Evolutionary conservation across 2,329 filamentous ascomycete species (phyloP).

Genomic region (Fusarium tanahbumbuense): DNA sequence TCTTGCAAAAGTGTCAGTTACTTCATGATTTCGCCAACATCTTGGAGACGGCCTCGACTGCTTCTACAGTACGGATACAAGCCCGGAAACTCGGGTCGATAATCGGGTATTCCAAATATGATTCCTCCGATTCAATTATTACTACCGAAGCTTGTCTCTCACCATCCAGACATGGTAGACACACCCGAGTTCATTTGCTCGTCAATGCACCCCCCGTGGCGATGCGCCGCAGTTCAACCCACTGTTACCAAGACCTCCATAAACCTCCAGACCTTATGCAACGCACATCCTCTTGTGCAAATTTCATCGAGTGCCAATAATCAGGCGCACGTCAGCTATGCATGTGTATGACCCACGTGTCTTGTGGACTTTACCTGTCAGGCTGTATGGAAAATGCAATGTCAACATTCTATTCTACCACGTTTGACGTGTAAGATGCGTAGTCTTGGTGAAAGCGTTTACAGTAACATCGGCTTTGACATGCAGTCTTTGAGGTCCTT

Average conservation of each 20-base stretch:
- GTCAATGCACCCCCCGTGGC: conserved; percentile 35
- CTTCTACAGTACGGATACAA: neutral
- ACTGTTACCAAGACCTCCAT: conserved; percentile 10
- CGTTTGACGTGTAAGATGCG: neutral
- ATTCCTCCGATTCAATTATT: neutral
- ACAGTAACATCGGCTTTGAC: neutral
- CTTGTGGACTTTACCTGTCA: conserved; percentile 2
- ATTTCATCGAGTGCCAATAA: neutral
- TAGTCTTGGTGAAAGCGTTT: conserved; percentile 3
- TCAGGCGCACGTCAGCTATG: conserved; percentile 28
- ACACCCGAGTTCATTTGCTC: conserved; percentile 30
- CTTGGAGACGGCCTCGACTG: neutral
- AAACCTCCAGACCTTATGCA: conserved; percentile 24
- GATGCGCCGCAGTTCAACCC: neutral
- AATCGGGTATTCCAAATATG: neutral
- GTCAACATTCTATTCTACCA: conserved; percentile 12
- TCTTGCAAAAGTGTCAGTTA: neutral
- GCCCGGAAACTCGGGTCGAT: neutral
- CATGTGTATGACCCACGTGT: conserved; percentile 31
- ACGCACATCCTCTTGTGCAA: neutral
- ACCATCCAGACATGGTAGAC: conserved; percentile 21
- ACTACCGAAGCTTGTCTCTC: neutral
- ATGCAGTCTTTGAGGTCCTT: neutral
- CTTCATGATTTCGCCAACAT: neutral
- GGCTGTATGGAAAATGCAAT: conserved; percentile 15